Evolutionary conservation across 2,329 filamentous ascomycete species (phyloP), one percentile per base, ranked within the genome.

Genomic region (Neonectria sp.): DNA sequence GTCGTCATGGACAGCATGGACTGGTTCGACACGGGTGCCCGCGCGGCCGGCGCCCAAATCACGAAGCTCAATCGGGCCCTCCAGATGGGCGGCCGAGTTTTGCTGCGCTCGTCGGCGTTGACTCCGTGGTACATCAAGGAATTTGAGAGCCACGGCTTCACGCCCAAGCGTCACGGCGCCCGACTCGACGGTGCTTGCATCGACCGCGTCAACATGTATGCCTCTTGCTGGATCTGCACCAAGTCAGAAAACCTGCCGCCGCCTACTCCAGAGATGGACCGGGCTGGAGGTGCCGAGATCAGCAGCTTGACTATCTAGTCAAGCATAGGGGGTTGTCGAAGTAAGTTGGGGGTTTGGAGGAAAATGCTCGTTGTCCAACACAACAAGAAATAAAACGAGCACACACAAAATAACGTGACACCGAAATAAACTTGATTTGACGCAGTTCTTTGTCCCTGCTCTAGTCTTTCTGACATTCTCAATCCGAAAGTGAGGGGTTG

Each of bases 1-100:
- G 94, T 98, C 48, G 83, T 92, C 66, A 98, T 98, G 95, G 95
- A 98, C 82, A 94, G 91, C 71, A 98, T 98, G 95, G 95, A 98
- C 82, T 98, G 95, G 95, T 97, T 98, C 78, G 91, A 95, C 70
- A 85, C 85, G 0, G 84, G 82, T 6, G 81, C 83, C 1, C 86
- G 87, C 0, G 81, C 84, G 7, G 88, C 89, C 1, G 89, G 90
- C 45, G 90, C 90, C 6, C 95, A 98, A 84, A 93, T 97, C 71
- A 85, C 86, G 62, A 92, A 92, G 71, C 86, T 98, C 60, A 97
- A 97, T 82, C 88, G 92, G 53, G 94, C 94, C 3, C 85, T 98
- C 60, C 91, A 91, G 76, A 86, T 91, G 74, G 92, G 92, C 56
- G 95, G 95, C 0, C 88, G 95, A 29, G 94, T 98, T 17, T 84